Base-by-base conservation (phyloP, 2,329 filamentous ascomycete species). In the Hypoxylon sp. region DNA sequence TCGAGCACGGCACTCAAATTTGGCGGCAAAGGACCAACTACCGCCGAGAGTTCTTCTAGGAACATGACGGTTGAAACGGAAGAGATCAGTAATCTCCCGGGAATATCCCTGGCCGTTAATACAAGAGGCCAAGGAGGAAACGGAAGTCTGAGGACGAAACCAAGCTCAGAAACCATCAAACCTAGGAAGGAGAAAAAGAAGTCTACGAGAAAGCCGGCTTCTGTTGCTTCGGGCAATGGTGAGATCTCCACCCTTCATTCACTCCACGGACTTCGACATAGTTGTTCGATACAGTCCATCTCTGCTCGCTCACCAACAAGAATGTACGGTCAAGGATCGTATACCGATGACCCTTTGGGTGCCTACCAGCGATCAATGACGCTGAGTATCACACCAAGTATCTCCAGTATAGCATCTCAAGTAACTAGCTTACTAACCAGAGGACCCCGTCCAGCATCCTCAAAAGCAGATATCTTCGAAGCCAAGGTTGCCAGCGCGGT, bases 1-100 rank as follows among this genome's bases (percentile, higher is more conserved):
- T 90, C 90, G 6, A 85, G 81, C 62, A 71, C 80, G 55, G 84
- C 86, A 38, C 81, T 88, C 25, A 87, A 86, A 54, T 80, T 89
- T 29, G 76, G 76, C 41, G 74, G 78, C 47, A 90, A 91, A 67
- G 78, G 82, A 23, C 90, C 92, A 68, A 76, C 83, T 19, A 69
- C 74, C 7, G 75, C 79, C 41, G 90, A 96, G 67, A 86, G 85
- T n/a, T 88, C 89, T 25, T 81, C 87, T 49, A 86, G 88, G 67
- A 94, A 90, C 64, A 97, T 99, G 91, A 97, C 91, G 7, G 93
- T 97, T 9, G 94, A 99, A 75, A 97, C 94, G 0, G 94, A 99
- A 72, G 96, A 92, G 0, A 94, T 99, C 26, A 88, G 85, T 31
- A 96, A 92, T 2, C 89, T 97, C 45, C 91, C 92, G 7, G 92